Percentiles rank a stretch among this genome's conserved stretches.
Conservation (phyloP, 176 grass and related monocot genomes). For the Oropetium thomaeum region DNA sequence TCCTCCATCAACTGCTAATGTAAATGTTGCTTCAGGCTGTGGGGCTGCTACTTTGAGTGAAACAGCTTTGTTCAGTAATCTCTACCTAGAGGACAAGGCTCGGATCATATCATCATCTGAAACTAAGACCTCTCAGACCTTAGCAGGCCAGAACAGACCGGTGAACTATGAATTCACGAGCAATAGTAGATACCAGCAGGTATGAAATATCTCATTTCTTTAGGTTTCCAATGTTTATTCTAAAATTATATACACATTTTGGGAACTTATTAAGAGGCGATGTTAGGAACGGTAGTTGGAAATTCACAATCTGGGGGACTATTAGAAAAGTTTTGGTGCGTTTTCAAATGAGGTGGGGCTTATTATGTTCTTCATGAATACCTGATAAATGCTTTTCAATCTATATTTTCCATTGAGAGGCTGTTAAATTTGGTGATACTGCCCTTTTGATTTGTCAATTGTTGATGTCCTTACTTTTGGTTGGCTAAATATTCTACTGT, state of each 20-base stretch:
- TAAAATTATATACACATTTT: conserved; percentile 17
- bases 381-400: conserved; percentile 3
- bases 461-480: background rate
- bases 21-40: conserved; percentile 21
- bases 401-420: conserved; percentile 23
- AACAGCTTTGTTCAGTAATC: conserved; percentile 4
- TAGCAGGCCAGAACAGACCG: conserved; percentile 24
- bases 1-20: conserved; percentile 30
- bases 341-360: conserved; percentile 45
- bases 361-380: conserved; percentile 26
- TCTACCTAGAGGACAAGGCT: conserved; percentile 25
- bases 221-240: background rate
- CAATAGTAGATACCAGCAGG: conserved; percentile 32
- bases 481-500: background rate
- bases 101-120: conserved; percentile 25
- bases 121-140: conserved; percentile 17
- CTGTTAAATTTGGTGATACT: conserved; percentile 2
- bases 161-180: conserved; percentile 35
- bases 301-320: conserved; percentile 50
- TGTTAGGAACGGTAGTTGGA: conserved; percentile 52
- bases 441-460: background rate
- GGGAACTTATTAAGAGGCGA: conserved; percentile 38
- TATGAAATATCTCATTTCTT: conserved; percentile 23
- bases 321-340: conserved; percentile 13
- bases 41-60: background rate